Evolutionary conservation across 441 rosid genomes (phyloP), one percentile per base, ranked within the genome.

Genomic region (Theobroma grandiflorum): DNA sequence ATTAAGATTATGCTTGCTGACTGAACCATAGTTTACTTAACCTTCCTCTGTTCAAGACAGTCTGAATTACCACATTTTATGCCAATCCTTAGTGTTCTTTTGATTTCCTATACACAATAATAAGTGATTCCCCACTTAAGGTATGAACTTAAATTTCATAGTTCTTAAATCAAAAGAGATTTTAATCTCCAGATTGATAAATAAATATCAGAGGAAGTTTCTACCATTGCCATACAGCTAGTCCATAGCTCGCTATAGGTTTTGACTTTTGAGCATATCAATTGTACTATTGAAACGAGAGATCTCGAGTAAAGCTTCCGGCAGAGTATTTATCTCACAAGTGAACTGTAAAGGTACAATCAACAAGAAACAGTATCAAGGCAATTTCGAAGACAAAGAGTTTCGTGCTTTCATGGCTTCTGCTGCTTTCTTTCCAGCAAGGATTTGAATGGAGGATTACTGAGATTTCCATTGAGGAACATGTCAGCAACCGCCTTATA

Each of bases 391-490:
- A 40, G 18, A 68, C 65, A 40, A 35, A 35, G 12, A 50, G 55
- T 59, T 78, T 20, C 12, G 18, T n/a, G 18, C 7, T 33, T 20
- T 83, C 66, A 79, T 66, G 78, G 74, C 69, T 38, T 14, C 12
- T 2, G 80, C 58, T 6, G 84, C 79, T 88, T 94, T 82, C 75
- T 87, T 63, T n/a, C 67, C 16, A 91, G 31, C 86, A 94, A 80
- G 78, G 77, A 42, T 74, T 70, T 83, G 84, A 96, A 89, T 2
- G 86, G 90, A 82, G 99, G 98, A 11, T 83, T 84, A 74, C 90
- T 88, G 80, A 88, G 91, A 14, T 52, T 85, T 58, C 95, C 95
- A 8, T 73, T 67, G 4, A 94, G 74, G 78, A 96, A 91, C 99
- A 93, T 90, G 82, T 78, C 80, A 11, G 94, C 75, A 22, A 94